Conservation (phyloP, 1,284 basidiomycete species). For the Heterobasidion parviporum region DNA sequence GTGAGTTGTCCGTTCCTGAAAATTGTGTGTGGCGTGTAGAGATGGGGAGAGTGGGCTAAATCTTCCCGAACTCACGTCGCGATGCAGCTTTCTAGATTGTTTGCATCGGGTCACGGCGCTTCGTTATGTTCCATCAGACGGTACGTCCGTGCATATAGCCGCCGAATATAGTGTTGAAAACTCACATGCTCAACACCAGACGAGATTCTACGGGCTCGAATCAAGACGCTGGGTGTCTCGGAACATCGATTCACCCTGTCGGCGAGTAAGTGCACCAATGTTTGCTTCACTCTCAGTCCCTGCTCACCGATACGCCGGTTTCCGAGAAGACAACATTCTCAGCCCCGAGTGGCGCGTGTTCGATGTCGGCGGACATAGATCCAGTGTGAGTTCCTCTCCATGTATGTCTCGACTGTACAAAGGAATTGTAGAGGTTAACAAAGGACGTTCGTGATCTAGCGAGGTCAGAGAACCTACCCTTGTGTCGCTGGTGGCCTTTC, state of each 20-base stretch:
- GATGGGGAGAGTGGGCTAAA: background rate
- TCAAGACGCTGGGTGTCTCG: slow-evolving; percentile 56
- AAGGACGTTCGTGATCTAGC: slow-evolving; percentile 25
- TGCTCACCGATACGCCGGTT: background rate
- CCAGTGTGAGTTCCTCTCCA: slow-evolving; percentile 12
- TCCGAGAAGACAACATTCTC: slow-evolving; percentile 1
- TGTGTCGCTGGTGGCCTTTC: background rate
- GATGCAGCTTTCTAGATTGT: slow-evolving; percentile 47
- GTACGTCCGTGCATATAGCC: slow-evolving; percentile 9
- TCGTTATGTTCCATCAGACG: slow-evolving; percentile 45
- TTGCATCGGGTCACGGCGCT: slow-evolving; percentile 45
- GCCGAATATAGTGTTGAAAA: background rate
- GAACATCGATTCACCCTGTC: slow-evolving; percentile 56
- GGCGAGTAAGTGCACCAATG: slow-evolving; percentile 25
- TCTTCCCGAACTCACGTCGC: slow-evolving; percentile 1
- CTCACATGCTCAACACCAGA: slow-evolving; percentile 19
- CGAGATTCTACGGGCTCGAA: slow-evolving; percentile 54
- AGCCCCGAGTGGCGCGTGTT: slow-evolving; percentile 49
- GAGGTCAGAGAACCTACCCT: slow-evolving; percentile 17
- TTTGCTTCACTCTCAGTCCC: background rate
- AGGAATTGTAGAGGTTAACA: no score
- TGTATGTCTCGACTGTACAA: no score
- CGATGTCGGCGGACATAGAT: slow-evolving; percentile 46
- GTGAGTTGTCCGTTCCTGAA: slow-evolving; percentile 25
- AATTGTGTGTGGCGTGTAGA: background rate